Evolutionary conservation across 2,329 filamentous ascomycete genomes (phyloP), one percentile per base, ranked within the genome.

Genomic region (Colletotrichum sojae): DNA sequence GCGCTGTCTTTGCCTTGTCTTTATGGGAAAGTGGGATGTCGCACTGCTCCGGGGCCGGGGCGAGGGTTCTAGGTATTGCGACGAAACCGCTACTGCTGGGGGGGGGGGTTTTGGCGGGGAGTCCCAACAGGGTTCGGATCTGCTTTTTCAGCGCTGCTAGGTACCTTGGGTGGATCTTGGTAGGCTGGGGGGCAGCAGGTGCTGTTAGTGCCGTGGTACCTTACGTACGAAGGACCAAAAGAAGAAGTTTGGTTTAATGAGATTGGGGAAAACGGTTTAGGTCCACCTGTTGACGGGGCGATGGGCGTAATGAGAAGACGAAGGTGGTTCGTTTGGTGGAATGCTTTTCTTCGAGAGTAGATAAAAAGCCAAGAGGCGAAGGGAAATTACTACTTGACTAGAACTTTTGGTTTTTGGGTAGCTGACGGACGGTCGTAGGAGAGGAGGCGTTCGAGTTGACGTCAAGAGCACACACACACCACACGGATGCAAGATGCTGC

Each of bases 21-120:
- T 55, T 63, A 63, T 48, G 49, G 18, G 51, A 63, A 55, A 63
- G 60, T 63, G 60, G 60, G 60, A 63, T 63, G 51, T 63, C 60
- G 60, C 43, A 56, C 51, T 51, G 13, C 45, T 48, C 9, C 48
- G 43, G 45, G 15, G 16, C n/a, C 22, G 57, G 45, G 36, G 8
- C 9, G 31, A 36, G 31, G 31, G 10, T 36, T 36, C 8, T 36
- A n/a, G n/a, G n/a, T n/a, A 10, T 36, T 36, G 31, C 31, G 40
- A 15, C 16, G 40, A 15, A 43, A 43, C 40, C 12, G 15, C 40
- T n/a, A 15, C 22, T 15, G 13, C 16, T 43, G 40, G 40, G 39
- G 36, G 39, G 40, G 40, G 62, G 43, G 45, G 36, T 54, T 54
- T 62, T 66, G 51, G 63, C 49, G 57, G 63, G 58, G 58, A 10